A percentile compares a stretch with the other conserved stretches of the same genome.
Conservation (phyloP, 345 rosid genomes). For the Aquilaria sinensis region DNA sequence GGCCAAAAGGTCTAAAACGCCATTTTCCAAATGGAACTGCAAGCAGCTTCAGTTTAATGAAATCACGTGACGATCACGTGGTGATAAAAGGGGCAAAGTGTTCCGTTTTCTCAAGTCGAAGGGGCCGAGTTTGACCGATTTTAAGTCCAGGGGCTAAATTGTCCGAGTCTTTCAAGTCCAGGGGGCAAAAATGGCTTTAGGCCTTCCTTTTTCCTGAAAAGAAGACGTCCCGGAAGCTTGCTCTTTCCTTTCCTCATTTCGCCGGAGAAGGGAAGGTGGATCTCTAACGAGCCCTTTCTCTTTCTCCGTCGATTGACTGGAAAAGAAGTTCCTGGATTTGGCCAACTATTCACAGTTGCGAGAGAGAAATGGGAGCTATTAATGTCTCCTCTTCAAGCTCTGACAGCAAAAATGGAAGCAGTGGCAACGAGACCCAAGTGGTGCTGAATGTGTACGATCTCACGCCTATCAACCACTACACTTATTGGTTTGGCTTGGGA, state of each 20-base stretch:
- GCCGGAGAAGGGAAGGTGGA: background rate
- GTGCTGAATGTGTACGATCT: slow-evolving; percentile 80
- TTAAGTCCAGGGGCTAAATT: too few species aligned
- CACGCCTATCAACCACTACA: slow-evolving; percentile 68
- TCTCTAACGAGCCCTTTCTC: slow-evolving; percentile 2
- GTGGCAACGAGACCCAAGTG: slow-evolving; percentile 33
- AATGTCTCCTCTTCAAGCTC: slow-evolving; percentile 29
- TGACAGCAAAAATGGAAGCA: slow-evolving; percentile 12
- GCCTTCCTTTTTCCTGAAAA: background rate
- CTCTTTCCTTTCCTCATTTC: too few species aligned
- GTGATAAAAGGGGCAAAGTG: too few species aligned
- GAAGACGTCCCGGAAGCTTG: too few species aligned
- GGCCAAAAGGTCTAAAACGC: too few species aligned
- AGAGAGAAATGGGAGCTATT: slow-evolving; percentile 27
- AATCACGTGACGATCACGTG: too few species aligned
- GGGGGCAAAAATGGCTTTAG: too few species aligned
- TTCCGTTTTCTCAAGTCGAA: too few species aligned
- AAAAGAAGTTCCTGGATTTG: background rate
- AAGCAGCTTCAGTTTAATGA: too few species aligned
- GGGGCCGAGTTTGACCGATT: too few species aligned
- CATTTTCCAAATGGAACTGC: too few species aligned
- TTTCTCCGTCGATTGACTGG: background rate
- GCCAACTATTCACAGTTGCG: background rate
- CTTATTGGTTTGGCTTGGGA: slow-evolving; percentile 85
- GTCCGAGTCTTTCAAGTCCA: too few species aligned